Conservation (phyloP, 2,329 filamentous ascomycete genomes). For the Talaromyces sp. region DNA sequence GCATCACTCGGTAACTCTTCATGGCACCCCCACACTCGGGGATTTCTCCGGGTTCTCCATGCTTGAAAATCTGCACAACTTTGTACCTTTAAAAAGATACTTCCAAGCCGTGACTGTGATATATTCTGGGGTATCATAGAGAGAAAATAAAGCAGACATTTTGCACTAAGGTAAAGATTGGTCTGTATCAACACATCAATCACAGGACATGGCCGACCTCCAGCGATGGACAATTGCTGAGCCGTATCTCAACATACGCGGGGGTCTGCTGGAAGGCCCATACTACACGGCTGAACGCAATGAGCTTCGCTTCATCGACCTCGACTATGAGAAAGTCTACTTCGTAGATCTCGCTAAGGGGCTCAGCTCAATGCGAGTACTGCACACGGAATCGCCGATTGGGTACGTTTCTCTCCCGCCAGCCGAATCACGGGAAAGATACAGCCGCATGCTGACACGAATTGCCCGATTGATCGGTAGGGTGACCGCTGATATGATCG, state of each 20-base stretch:
- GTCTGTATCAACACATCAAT: neutral
- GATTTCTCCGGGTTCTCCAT: conserved; percentile 4
- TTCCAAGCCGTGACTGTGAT: neutral
- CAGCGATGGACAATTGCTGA: conserved; percentile 48
- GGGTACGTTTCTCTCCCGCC: conserved; percentile 38
- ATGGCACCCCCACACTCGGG: conserved; percentile 11
- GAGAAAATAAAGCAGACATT: neutral
- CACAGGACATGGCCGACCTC: conserved; percentile 20
- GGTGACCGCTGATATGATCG: conserved; percentile 74
- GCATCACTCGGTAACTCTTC: neutral
- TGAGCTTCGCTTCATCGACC: conserved; percentile 57
- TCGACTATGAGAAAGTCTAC: conserved; percentile 72
- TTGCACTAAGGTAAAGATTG: too few relatives aligned
- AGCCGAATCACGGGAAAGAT: neutral
- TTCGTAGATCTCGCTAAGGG: conserved; percentile 63
- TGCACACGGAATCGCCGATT: conserved; percentile 58
- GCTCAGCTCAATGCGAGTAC: conserved; percentile 53
- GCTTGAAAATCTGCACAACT: neutral
- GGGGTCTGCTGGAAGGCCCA: conserved; percentile 41
- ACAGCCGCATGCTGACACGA: neutral
- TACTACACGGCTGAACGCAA: conserved; percentile 38
- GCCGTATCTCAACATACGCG: conserved; percentile 39
- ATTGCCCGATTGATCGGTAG: conserved; percentile 30
- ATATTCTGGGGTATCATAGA: neutral
- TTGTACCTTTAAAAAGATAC: too few relatives aligned